phyloP scores from a whole-genome alignment of 176 grass and related monocot genomes.

The Leersia perrieri region DNA sequence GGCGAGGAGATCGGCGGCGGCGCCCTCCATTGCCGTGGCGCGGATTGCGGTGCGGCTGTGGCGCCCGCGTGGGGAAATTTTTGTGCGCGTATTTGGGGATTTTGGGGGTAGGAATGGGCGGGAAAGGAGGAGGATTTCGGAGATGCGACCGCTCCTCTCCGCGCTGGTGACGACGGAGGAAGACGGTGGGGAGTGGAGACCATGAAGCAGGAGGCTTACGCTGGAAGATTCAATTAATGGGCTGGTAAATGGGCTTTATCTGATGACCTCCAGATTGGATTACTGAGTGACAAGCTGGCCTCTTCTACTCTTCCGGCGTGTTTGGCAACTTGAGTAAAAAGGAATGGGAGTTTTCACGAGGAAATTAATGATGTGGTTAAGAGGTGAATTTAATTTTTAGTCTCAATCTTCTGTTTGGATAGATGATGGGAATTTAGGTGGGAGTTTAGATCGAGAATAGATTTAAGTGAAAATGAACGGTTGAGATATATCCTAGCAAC shows the following conservation, averaged over 20 bases:
- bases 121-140: background rate
- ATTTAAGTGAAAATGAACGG: too few species aligned
- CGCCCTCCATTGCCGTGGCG: conserved; percentile 52
- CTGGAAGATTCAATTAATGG: background rate
- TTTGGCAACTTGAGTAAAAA: too few species aligned
- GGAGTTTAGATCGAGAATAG: too few species aligned
- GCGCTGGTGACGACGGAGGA: too few species aligned
- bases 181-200: background rate
- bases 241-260: background rate
- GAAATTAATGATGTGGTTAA: too few species aligned
- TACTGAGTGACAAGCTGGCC: too few species aligned
- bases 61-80: conserved; percentile 4
- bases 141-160: background rate
- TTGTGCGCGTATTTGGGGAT: background rate
- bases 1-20: conserved; percentile 50
- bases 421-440: too few species aligned
- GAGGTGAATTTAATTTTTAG: too few species aligned
- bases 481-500: too few species aligned
- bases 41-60: background rate
- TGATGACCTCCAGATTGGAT: background rate
- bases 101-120: conserved; percentile 5
- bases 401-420: too few species aligned
- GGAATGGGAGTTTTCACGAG: too few species aligned
- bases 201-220: background rate
- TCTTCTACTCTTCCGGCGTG: too few species aligned